Conservation (phyloP, 768 basidiomycete species). For the Nidularia pulvinata region DNA sequence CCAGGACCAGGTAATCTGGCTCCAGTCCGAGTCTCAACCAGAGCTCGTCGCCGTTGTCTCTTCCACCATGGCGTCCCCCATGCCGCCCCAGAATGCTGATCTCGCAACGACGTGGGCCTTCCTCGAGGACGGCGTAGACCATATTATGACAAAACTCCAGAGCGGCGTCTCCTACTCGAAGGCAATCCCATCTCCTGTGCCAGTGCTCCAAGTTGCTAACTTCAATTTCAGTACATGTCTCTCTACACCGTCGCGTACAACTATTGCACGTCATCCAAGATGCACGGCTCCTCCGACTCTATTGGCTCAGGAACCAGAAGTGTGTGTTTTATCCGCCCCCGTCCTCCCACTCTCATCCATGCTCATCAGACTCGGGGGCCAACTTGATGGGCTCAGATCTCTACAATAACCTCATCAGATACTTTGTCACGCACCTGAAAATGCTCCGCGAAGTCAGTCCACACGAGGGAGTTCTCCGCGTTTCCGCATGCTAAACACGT, state of each 20-base stretch:
- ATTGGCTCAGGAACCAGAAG: constrained; percentile 65
- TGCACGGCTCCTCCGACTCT: constrained; percentile 50
- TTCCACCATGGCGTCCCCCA: constrained; percentile 26
- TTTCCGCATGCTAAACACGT: constrained; percentile 1
- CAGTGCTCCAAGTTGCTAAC: background rate
- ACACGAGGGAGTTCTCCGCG: background rate
- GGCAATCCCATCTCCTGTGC: constrained; percentile 21
- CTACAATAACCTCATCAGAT: constrained; percentile 92
- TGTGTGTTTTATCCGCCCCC: constrained; percentile 42
- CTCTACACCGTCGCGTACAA: constrained; percentile 95
- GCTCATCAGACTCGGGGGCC: constrained; percentile 62
- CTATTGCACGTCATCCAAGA: constrained; percentile 92
- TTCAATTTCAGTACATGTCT: constrained; percentile 74
- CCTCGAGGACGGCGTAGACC: constrained; percentile 86
- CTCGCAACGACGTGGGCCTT: constrained; percentile 86
- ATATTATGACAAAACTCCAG: constrained; percentile 90
- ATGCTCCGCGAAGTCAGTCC: constrained; percentile 46
- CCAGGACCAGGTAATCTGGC: no score
- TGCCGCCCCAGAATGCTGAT: constrained; percentile 73
- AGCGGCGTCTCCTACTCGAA: constrained; percentile 86
- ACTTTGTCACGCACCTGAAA: constrained; percentile 85
- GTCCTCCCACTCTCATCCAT: constrained; percentile 3
- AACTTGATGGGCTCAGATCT: constrained; percentile 98
- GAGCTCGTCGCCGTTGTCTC: no score
- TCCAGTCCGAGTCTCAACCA: no score